Evolutionary conservation across 2,329 filamentous ascomycete genomes (phyloP).

Genomic region (Lachnellula cervina): DNA sequence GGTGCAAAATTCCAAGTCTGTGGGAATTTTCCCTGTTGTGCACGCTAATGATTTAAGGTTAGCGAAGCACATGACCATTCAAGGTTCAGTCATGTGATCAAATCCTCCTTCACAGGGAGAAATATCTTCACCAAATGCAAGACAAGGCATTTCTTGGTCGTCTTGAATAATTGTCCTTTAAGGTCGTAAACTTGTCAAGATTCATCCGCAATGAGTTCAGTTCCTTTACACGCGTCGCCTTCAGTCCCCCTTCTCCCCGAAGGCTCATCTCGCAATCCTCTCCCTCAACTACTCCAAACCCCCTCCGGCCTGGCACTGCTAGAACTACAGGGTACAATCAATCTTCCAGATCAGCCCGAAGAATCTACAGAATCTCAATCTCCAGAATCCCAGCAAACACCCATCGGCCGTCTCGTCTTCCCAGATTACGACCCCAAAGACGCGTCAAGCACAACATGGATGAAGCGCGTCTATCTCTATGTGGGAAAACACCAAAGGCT

Average conservation of each 20-base stretch:
- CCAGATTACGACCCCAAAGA: slow-evolving; percentile 63
- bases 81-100: background rate
- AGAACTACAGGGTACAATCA: slow-evolving; percentile 89
- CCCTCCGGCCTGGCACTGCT: slow-evolving; percentile 84
- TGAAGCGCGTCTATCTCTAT: slow-evolving; percentile 84
- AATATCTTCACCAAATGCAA: no score
- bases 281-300: slow-evolving; percentile 81
- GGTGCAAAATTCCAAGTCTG: background rate
- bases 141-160: no score
- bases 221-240: background rate
- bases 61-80: background rate
- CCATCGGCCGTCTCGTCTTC: slow-evolving; percentile 71
- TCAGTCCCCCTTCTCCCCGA: background rate
- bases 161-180: background rate
- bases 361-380: slow-evolving; percentile 9
- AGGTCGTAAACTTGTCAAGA: background rate
- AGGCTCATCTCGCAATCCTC: slow-evolving; percentile 41
- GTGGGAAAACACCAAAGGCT: slow-evolving; percentile 85
- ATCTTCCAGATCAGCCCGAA: slow-evolving; percentile 53
- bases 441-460: slow-evolving; percentile 64
- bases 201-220: background rate
- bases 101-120: background rate
- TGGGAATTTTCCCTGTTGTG: background rate
- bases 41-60: background rate
- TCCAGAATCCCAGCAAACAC: slow-evolving; percentile 35